Evolutionary conservation across 768 basidiomycete species (phyloP), one percentile per base, ranked within the genome.

Genomic region (Fomitopsis serialis): DNA sequence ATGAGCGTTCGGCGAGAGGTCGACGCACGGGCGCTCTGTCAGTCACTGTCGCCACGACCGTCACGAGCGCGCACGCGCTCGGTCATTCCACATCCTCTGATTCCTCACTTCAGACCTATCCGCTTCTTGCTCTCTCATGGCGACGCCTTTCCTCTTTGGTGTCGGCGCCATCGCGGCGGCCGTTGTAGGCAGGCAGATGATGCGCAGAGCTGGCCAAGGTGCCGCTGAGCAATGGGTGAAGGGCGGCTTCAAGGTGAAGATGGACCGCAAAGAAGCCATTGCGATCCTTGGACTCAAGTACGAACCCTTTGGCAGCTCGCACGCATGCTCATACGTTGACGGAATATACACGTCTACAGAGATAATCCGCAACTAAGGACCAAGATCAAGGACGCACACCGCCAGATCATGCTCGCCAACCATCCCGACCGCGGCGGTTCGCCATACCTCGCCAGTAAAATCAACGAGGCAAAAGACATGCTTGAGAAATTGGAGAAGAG

Each of bases 371-470:
- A 75, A 52, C 72, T 96, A n/a, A 79, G 82, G n/a, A 80, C 66
- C 50, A 83, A 77, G 68, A 68, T 98, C 54, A 98, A 98, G 73
- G 96, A 98, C 61, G 94, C 97, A 0, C 97, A 99, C 72, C 84
- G 96, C 52, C 82, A 88, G 35, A 90, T 99, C 61, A 99, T 99
- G 97, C 79, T 98, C 48, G 90, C 93, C 25, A 99, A 99, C 72
- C 97, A 99, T 73, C 97, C 97, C 11, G 97, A 99, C 75, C 80
- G 97, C 56, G 97, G 97, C 32, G 97, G 97, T 27, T 91, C 94
- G n/a, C 97, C 97, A 7, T 99, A 98, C 70, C 74, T 98, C 47
- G 95, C 97, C 12, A 94, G 92, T 64, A 98, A 99, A 78, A 96
- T 98, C 57, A 99, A 99, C 70, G 97, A 99, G 66, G 97, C 96